A percentile compares a stretch with the other conserved stretches of the same genome.
phyloP scores from a whole-genome alignment of 371 early-diverging fungal species.

The Funneliformis caledonium region DNA sequence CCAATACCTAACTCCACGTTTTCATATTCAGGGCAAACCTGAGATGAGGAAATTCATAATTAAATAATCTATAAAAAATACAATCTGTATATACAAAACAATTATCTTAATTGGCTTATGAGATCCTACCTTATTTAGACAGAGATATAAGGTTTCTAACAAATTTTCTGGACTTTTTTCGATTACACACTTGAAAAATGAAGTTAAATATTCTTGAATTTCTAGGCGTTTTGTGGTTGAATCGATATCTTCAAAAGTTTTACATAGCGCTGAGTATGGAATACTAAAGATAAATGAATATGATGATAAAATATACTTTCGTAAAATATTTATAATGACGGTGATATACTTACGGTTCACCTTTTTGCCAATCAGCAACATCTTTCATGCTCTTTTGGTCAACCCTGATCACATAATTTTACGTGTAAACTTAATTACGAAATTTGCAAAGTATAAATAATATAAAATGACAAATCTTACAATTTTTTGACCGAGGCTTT shows the following conservation, averaged over 20 bases:
- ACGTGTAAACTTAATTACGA: not conserved
- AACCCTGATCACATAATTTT: not conserved
- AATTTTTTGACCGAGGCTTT: not conserved
- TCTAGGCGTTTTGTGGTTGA: constrained; percentile 80
- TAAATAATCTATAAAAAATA: not conserved
- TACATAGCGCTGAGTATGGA: constrained; percentile 85
- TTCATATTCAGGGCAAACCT: constrained; percentile 95
- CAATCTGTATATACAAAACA: not conserved
- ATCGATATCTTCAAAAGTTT: constrained; percentile 87
- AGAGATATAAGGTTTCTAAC: constrained; percentile 83
- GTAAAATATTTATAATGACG: not conserved
- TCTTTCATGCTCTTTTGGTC: not conserved
- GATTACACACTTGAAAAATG: constrained; percentile 80
- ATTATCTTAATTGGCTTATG: not conserved
- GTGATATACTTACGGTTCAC: not conserved
- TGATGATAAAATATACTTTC: not conserved
- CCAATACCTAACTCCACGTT: constrained; percentile 97
- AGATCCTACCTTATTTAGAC: constrained; percentile 81
- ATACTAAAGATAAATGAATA: constrained; percentile 52
- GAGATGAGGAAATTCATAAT: not conserved
- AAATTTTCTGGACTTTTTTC: constrained; percentile 71
- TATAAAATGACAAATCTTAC: not conserved
- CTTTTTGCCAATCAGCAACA: not conserved
- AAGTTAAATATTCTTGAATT: constrained; percentile 79
- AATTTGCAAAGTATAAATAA: not conserved